A percentile compares a stretch with the other conserved stretches of the same genome.
These are phyloP conservation scores for Santalum album DNA, from an alignment of 164 flowering plant genomes.

Conservation along the genomic window DNA sequence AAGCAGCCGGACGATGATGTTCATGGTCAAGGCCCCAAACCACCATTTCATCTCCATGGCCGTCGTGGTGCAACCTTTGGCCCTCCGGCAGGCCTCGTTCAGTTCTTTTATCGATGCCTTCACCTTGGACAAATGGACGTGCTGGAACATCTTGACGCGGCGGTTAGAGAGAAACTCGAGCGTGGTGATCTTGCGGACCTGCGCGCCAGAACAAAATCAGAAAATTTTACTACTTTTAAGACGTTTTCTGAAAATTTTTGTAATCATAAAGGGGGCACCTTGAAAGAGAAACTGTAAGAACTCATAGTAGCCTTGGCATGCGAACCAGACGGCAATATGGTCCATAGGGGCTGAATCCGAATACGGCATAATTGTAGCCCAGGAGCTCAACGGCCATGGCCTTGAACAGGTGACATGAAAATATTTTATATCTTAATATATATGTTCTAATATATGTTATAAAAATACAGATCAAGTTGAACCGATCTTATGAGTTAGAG, in stretches of 20 bases:
- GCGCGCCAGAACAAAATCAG: too few relatives aligned
- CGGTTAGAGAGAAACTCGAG: constrained; percentile 12
- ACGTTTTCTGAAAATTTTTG: too few relatives aligned
- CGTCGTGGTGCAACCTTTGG: background rate
- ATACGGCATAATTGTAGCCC: constrained; percentile 11
- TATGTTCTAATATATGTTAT: too few relatives aligned
- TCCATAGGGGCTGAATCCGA: constrained; percentile 14
- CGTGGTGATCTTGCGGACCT: constrained; percentile 9
- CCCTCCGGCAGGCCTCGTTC: background rate
- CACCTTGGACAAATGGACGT: constrained; percentile 3
- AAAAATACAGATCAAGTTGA: too few relatives aligned
- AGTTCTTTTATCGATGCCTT: constrained; percentile 6
- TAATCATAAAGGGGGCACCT: too few relatives aligned
- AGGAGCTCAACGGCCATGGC: constrained; percentile 7
- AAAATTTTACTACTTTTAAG: too few relatives aligned
- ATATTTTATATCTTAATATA: too few relatives aligned
- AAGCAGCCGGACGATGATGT: constrained; percentile 18
- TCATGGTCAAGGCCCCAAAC: constrained; percentile 21
- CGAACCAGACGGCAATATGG: constrained; percentile 13
- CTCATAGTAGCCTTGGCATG: too few relatives aligned
- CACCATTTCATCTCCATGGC: constrained; percentile 16
- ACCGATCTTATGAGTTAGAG: too few relatives aligned
- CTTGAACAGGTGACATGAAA: too few relatives aligned
- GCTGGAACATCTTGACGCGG: constrained; percentile 10
- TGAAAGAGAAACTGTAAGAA: too few relatives aligned